Percentiles rank a stretch among this genome's conserved stretches.
Evolutionary conservation across 2,329 filamentous ascomycete species (phyloP).

Genomic region (Fusarium sp.): DNA sequence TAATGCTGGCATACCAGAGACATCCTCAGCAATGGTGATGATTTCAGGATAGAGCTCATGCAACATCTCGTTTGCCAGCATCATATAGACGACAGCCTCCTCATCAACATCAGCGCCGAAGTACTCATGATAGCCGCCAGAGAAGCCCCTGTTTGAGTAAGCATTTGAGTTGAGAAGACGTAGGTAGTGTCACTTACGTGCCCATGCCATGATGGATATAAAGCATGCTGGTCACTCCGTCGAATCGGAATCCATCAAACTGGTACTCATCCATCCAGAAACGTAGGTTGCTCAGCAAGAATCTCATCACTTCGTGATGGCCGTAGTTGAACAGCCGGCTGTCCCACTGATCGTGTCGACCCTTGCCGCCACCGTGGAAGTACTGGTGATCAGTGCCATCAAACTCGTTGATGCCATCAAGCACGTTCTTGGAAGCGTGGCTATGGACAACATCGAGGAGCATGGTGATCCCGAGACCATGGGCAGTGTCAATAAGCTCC

Average conservation of each 20-base stretch:
- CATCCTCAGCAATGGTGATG: slow-evolving; percentile 96
- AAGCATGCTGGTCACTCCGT: slow-evolving; percentile 98
- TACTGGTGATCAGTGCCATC: slow-evolving; percentile 96
- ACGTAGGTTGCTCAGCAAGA: slow-evolving; percentile 91
- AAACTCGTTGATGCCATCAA: slow-evolving; percentile 95
- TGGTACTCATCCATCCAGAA: slow-evolving; percentile 99
- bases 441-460: slow-evolving; percentile 97
- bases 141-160: slow-evolving; percentile 78
- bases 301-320: slow-evolving; percentile 92
- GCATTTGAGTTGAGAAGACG: slow-evolving; percentile 1
- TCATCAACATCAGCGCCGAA: slow-evolving; percentile 91
- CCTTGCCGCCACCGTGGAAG: slow-evolving; percentile 89
- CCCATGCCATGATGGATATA: slow-evolving; percentile 97
- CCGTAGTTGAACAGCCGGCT: slow-evolving; percentile 98
- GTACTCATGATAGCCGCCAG: slow-evolving; percentile 97
- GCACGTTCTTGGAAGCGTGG: slow-evolving; percentile 96
- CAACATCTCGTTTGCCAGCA: slow-evolving; percentile 96
- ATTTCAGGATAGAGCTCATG: slow-evolving; percentile 88
- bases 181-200: slow-evolving; percentile 72
- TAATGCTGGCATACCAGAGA: slow-evolving; percentile 98
- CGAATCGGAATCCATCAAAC: slow-evolving; percentile 98
- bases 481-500: slow-evolving; percentile 95
- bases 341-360: slow-evolving; percentile 94
- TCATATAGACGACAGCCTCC: slow-evolving; percentile 93
- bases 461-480: slow-evolving; percentile 89